These are phyloP conservation scores for Phyllosticta citribraziliensis DNA, from an alignment of 2,329 filamentous ascomycete species.

Conservation along the genomic window DNA sequence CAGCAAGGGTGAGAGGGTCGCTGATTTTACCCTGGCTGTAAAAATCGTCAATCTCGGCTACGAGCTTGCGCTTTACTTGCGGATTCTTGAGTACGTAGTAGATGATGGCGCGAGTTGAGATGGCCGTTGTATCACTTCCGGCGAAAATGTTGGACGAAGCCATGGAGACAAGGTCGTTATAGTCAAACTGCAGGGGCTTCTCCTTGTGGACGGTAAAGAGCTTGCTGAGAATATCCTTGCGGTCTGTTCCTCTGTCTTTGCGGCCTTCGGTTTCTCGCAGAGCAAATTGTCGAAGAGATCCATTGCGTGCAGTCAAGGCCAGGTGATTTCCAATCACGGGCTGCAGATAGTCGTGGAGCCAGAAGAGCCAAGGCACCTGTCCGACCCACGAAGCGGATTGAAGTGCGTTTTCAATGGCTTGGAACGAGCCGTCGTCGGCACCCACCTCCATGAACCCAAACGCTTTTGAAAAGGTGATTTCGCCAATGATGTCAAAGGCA, in stretches of 20 bases:
- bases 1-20: constrained; percentile 14
- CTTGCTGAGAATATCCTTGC: constrained; percentile 30
- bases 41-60: constrained; percentile 17
- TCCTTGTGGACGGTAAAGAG: constrained; percentile 26
- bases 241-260: constrained; percentile 23
- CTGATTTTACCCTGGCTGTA: constrained; percentile 10
- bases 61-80: constrained; percentile 14
- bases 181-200: constrained; percentile 27
- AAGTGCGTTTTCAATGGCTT: constrained; percentile 23
- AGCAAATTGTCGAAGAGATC: constrained; percentile 23
- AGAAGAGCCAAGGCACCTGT: constrained; percentile 28
- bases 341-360: constrained; percentile 24
- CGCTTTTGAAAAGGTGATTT: constrained; percentile 29
- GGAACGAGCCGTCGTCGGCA: constrained; percentile 25
- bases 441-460: constrained; percentile 29
- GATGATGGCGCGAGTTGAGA: constrained; percentile 21
- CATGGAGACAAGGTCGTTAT: constrained; percentile 28
- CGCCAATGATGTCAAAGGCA: constrained; percentile 34
- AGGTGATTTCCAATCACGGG: constrained; percentile 30
- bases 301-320: constrained; percentile 24
- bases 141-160: constrained; percentile 31
- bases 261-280: constrained; percentile 19
- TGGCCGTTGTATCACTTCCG: constrained; percentile 35
- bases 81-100: constrained; percentile 19
- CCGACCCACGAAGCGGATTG: constrained; percentile 29